A percentile compares a stretch with the other conserved stretches of the same genome.
phyloP scores from a whole-genome alignment of 768 basidiomycete species.

The Coprinopsis strossmayeri region DNA sequence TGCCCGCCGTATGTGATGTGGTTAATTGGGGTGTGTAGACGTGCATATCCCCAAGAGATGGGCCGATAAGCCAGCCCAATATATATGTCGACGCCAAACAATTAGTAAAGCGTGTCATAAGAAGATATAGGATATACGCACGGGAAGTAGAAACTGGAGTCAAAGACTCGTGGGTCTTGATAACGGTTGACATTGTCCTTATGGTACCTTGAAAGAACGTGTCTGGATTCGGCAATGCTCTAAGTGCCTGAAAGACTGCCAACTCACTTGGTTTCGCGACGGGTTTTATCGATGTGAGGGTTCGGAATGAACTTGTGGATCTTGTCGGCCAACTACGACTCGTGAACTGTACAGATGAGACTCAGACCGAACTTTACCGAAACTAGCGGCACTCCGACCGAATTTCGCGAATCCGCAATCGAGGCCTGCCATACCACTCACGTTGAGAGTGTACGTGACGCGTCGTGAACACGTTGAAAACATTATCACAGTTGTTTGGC shows the following conservation, averaged over 20 bases:
- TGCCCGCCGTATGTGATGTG: no score
- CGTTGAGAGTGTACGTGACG: no score
- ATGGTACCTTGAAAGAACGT: background rate
- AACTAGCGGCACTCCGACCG: no score
- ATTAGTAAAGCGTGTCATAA: background rate
- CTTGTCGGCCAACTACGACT: background rate
- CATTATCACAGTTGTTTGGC: no score
- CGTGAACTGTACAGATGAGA: background rate
- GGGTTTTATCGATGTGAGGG: slow-evolving; percentile 1
- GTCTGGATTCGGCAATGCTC: background rate
- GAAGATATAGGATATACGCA: slow-evolving; percentile 18
- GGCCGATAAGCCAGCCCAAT: no score
- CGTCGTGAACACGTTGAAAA: no score
- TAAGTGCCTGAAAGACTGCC: background rate
- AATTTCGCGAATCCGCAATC: no score
- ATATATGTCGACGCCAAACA: no score
- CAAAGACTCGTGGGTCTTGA: slow-evolving; percentile 33
- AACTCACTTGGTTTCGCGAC: background rate
- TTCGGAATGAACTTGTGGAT: background rate
- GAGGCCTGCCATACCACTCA: no score
- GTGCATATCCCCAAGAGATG: no score
- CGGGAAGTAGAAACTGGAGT: slow-evolving; percentile 34
- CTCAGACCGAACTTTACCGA: no score
- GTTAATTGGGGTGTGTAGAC: no score
- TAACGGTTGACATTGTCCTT: slow-evolving; percentile 26